A percentile compares a stretch with the other conserved stretches of the same genome.
Conservation (phyloP, 2,329 filamentous ascomycete species). For the Aureobasidium subglaciale region DNA sequence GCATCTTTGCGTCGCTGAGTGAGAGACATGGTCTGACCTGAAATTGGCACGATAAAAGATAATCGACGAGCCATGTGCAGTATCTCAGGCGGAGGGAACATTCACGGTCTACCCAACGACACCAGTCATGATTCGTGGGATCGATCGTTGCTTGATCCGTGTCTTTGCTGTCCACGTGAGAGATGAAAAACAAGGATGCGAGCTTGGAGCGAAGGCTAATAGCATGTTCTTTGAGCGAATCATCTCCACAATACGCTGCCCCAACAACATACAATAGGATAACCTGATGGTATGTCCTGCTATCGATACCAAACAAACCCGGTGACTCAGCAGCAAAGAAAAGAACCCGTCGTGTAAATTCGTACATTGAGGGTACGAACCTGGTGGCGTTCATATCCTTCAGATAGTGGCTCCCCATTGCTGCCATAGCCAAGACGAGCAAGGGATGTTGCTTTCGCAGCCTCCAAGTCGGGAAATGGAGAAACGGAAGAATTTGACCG, state of each 20-base stretch:
- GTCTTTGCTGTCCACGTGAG: no score
- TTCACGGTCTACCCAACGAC: constrained; percentile 18
- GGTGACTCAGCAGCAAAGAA: background rate
- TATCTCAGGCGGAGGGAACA: constrained; percentile 17
- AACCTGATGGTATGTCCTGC: background rate
- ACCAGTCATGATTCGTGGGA: background rate
- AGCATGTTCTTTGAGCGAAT: background rate
- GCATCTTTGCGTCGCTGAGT: constrained; percentile 18
- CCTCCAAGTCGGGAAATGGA: background rate
- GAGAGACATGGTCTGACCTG: constrained; percentile 14
- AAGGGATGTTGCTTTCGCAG: constrained; percentile 14
- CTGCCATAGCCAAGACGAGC: constrained; percentile 23
- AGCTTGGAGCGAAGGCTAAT: background rate
- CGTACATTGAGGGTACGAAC: constrained; percentile 15
- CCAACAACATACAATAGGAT: background rate
- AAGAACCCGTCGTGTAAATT: constrained; percentile 15
- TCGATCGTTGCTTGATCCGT: background rate
- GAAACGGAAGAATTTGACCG: background rate
- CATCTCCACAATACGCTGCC: background rate
- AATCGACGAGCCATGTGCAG: constrained; percentile 23
- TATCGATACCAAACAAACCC: background rate
- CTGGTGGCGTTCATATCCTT: constrained; percentile 8
- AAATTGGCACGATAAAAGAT: constrained; percentile 20
- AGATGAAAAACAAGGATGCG: background rate
- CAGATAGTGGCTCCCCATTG: constrained; percentile 25